Percentiles rank a stretch among this genome's conserved stretches.
Conservation (phyloP, 1,284 basidiomycete genomes). For the Tranzscheliella williamsii region DNA sequence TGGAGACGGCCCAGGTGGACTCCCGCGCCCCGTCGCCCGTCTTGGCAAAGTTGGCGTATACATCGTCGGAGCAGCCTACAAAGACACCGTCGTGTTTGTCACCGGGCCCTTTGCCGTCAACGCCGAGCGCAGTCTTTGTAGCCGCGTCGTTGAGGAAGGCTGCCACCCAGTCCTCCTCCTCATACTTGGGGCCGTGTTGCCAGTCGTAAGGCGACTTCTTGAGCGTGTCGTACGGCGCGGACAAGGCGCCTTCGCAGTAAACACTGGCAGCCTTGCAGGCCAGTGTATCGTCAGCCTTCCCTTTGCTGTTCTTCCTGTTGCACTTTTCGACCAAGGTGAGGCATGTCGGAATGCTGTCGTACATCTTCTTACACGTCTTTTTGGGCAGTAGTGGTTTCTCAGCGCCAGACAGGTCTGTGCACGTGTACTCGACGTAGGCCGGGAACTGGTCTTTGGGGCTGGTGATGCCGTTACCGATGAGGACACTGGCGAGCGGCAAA, state of each 20-base stretch:
- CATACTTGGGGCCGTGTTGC: conserved; percentile 48
- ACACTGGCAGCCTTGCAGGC: conserved; percentile 43
- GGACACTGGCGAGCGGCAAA: conserved; percentile 44
- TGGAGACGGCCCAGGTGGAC: conserved; percentile 52
- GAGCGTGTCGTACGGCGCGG: conserved; percentile 45
- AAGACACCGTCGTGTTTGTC: conserved; percentile 56
- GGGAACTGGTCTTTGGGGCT: conserved; percentile 52
- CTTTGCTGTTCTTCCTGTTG: conserved; percentile 32
- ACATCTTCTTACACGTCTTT: conserved; percentile 44
- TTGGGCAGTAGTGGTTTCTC: conserved; percentile 36
- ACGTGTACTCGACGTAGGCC: conserved; percentile 55
- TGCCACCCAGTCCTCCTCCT: conserved; percentile 52
- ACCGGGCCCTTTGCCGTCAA: conserved; percentile 48
- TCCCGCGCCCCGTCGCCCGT: conserved; percentile 56
- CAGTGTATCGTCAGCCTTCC: conserved; percentile 33
- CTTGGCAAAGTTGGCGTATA: conserved; percentile 49
- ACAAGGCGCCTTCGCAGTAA: conserved; percentile 52
- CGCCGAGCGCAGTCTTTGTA: conserved; percentile 43
- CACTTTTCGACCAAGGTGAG: conserved; percentile 52
- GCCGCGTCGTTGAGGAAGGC: conserved; percentile 47
- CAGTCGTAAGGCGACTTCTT: conserved; percentile 51
- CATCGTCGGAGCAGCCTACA: conserved; percentile 54
- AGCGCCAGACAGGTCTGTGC: conserved; percentile 46
- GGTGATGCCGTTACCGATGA: conserved; percentile 60
- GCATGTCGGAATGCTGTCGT: conserved; percentile 40